Conservation (phyloP, 2,329 filamentous ascomycete species). For the Didymella lethalis region DNA sequence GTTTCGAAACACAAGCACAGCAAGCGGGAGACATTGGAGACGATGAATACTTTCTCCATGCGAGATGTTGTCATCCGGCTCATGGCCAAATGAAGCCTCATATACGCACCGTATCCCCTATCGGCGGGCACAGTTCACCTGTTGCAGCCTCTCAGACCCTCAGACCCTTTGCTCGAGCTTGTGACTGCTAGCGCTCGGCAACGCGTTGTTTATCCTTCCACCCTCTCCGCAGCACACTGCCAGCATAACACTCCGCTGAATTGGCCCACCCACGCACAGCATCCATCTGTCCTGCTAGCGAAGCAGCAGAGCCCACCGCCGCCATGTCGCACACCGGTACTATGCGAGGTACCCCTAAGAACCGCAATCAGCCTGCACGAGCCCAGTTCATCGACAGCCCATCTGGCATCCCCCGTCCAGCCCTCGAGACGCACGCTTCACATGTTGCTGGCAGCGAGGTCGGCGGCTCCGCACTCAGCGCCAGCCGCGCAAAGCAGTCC, state of each 20-base stretch:
- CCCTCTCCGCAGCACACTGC: conserved; percentile 12
- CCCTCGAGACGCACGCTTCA: conserved; percentile 65
- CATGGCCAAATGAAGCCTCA: conserved; percentile 1
- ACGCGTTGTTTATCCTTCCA: conserved; percentile 17
- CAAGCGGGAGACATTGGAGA: neutral
- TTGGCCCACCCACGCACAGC: conserved; percentile 14
- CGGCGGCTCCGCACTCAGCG: conserved; percentile 77
- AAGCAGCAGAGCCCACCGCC: conserved; percentile 25
- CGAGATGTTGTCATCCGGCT: neutral
- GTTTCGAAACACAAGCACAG: conserved; percentile 7
- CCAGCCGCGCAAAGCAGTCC: conserved; percentile 93
- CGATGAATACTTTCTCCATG: too few species aligned
- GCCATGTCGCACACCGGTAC: conserved; percentile 70
- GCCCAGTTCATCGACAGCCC: conserved; percentile 65
- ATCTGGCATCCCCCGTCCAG: conserved; percentile 76
- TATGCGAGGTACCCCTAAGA: conserved; percentile 74
- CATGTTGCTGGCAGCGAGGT: conserved; percentile 63
- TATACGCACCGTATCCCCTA: conserved; percentile 8
- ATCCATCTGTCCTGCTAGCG: conserved; percentile 21
- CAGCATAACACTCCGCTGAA: conserved; percentile 6
- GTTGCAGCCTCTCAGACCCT: conserved; percentile 9
- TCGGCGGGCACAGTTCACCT: conserved; percentile 12
- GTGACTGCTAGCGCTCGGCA: conserved; percentile 22
- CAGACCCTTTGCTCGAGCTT: conserved; percentile 7
- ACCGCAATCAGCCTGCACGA: conserved; percentile 59